phyloP scores from a whole-genome alignment of 805 yeast genomes.

The Blastobotrys muscicola region DNA sequence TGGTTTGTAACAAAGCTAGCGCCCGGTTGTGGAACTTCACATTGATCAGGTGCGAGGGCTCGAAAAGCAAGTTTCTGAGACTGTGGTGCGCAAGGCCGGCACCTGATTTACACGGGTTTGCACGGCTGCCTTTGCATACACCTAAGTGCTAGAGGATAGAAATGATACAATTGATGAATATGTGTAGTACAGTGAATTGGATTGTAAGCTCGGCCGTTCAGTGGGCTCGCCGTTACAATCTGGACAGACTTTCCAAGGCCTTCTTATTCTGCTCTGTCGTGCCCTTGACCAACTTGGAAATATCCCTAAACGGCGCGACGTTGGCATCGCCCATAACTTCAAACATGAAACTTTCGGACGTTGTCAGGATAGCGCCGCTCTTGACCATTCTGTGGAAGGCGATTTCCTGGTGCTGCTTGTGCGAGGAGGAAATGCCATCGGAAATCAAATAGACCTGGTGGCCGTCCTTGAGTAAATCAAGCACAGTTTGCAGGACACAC shows the following conservation, averaged over 20 bases:
- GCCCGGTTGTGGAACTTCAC: no score
- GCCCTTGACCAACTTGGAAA: slow-evolving; percentile 12
- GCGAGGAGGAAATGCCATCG: slow-evolving; percentile 14
- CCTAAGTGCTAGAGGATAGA: background rate
- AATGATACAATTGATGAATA: background rate
- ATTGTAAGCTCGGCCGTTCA: no score
- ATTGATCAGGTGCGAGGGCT: no score
- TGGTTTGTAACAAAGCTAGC: no score
- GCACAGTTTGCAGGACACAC: slow-evolving; percentile 17
- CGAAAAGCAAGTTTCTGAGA: no score
- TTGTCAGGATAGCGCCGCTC: slow-evolving; percentile 13
- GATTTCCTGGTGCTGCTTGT: slow-evolving; percentile 13
- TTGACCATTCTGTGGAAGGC: slow-evolving; percentile 12
- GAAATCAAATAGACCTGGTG: slow-evolving; percentile 15
- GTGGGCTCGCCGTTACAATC: slow-evolving; percentile 1
- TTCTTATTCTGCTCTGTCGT: slow-evolving; percentile 6
- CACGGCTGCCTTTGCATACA: background rate
- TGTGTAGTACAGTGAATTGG: background rate
- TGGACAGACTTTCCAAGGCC: slow-evolving; percentile 10
- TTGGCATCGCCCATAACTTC: slow-evolving; percentile 15
- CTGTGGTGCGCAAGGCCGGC: no score
- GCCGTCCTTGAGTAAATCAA: slow-evolving; percentile 13
- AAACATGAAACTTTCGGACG: slow-evolving; percentile 14
- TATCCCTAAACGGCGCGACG: slow-evolving; percentile 9
- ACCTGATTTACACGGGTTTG: no score